Base-by-base conservation (phyloP, 2,329 filamentous ascomycete genomes). In the Fusarium sp. region DNA sequence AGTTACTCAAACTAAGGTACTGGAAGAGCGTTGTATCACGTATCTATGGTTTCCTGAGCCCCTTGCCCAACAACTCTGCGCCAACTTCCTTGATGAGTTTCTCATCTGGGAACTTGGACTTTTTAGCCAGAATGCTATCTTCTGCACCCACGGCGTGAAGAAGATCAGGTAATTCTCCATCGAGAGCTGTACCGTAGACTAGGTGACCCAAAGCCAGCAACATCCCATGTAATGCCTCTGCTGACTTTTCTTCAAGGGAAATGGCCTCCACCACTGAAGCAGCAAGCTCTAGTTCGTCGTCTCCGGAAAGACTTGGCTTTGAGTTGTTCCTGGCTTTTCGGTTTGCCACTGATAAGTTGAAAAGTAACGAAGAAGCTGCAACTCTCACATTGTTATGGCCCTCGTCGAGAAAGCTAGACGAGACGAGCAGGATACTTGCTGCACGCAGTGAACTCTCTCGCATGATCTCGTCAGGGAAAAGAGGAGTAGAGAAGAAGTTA, bases 91-190 rank as follows among this genome's bases (percentile, higher is more conserved):
- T 65, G 17, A 94, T 76, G 44, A 94, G 77, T 52, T 83, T 80
- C 77, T 92, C 85, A 14, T 84, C 80, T 2, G 86, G 83, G 68
- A 92, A 90, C 2, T 76, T 73, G 55, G 83, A 82, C 62, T 84
- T 84, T 79, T 91, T 93, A 2, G 75, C 81, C 36, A 84, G 60
- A 2, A 97, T 83, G 1, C 87, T 89, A 5, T 87, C 87, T 33
- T 85, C 83, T 0, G 94, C 92, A 76, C 94, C 94, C 84, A 98
- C 87, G 1, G 89, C 91, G 57, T 88, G 87, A 69, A 94, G 85
- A n/a, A 97, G 80, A 76, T 97, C 94, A 13, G 90, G 84, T n/a
- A 98, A 77, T 70, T 94, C 92, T 1, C 94, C 92, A 31, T 91
- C 88, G 36, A 89, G 75, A 7, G 89, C 87, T 3, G 89, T 87